Evolutionary conservation across 2,329 filamentous ascomycete species (phyloP), one percentile per base, ranked within the genome.

Genomic region (Byssochlamys sp.): DNA sequence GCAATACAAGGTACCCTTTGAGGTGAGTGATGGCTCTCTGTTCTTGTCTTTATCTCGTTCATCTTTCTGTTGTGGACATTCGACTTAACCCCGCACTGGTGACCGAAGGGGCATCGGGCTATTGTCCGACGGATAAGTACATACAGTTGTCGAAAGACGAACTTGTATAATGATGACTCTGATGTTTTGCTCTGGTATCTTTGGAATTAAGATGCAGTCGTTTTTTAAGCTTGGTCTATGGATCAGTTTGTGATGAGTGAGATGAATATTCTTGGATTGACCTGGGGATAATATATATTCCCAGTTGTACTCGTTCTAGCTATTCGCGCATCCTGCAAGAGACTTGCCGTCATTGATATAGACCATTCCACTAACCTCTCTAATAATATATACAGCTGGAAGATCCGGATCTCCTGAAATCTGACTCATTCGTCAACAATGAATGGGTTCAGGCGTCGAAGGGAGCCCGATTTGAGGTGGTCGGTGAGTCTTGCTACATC

Each of bases 401-500:
- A 24, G 76, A 83, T 65, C 72, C 74, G 2, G 73, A 71, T 27
- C 74, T 84, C 12, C 71, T 80, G 14, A 74, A 78, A 33, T 75
- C 75, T 49, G 76, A 81, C 59, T 81, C 77, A 53, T 78, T 78
- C 55, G 70, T 83, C 56, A 72, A 81, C 57, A 77, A 79, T 55
- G 61, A 77, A 63, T 79, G 77, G 73, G 70, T 78, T 1, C 57
- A 71, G 11, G 73, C 80, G 14, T 74, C 73, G 50, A 77, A 74
- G 29, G 76, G 76, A 53, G 71, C 74, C 33, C 75, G 78, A 0
- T 84, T 83, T 59, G 73, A 80, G 59, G 76, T 83, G 9, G 63
- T 81, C 14, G 76, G 73, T 75, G 65, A 52, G 52, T 25, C n/a
- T 29, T 19, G 7, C 29, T 45, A n/a, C 26, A 9, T 24, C 28